Percentiles rank a stretch among this genome's conserved stretches.
phyloP scores from a whole-genome alignment of 176 grass and related monocot genomes.

The Saccharum officinarum region DNA sequence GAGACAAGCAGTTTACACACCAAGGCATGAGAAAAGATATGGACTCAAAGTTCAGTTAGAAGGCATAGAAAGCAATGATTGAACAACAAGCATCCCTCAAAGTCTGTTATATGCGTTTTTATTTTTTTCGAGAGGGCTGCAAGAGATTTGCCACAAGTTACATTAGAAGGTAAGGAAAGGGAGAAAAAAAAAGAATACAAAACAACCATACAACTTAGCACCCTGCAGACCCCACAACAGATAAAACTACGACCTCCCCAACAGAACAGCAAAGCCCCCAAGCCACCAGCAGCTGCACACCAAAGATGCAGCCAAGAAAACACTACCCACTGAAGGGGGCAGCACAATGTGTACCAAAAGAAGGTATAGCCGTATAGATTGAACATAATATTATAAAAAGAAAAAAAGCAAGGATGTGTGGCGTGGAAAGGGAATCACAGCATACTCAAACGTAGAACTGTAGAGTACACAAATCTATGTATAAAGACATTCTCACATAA shows the following conservation, averaged over 20 bases:
- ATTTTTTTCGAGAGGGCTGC: not conserved
- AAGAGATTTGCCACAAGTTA: not conserved
- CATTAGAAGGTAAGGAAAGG: not conserved
- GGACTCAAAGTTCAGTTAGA: conserved; percentile 4
- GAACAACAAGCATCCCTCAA: not conserved
- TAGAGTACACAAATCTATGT: conserved; percentile 22
- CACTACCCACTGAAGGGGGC: not conserved
- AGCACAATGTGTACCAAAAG: not conserved
- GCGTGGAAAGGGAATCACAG: conserved; percentile 2
- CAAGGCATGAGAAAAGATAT: conserved; percentile 20
- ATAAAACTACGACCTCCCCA: not conserved
- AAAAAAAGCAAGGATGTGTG: not conserved
- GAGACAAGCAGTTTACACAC: not conserved
- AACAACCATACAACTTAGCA: not conserved
- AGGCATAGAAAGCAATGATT: conserved; percentile 8
- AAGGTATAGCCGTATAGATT: not conserved
- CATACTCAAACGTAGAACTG: not conserved
- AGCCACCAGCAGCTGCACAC: not conserved
- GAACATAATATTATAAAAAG: not conserved
- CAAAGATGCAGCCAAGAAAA: not conserved
- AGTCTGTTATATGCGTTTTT: not conserved
- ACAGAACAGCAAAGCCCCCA: not conserved
- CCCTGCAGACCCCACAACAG: not conserved
- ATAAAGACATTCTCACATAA: conserved; percentile 50
- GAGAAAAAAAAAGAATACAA: not conserved